phyloP scores from a whole-genome alignment of 2,329 filamentous ascomycete genomes.

The Cytospora piceicola region DNA sequence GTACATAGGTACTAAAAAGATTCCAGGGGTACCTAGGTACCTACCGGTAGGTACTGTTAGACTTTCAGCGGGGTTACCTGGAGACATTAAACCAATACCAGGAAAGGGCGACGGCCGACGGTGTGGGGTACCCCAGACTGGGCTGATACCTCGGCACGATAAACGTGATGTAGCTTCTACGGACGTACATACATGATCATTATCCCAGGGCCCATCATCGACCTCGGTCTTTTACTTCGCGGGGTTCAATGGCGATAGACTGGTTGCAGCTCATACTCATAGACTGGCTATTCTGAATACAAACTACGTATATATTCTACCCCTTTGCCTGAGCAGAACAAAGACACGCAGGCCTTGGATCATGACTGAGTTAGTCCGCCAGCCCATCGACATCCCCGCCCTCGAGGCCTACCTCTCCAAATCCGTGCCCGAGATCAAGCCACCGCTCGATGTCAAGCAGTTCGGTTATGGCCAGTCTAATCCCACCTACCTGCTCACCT shows the following conservation, averaged over 20 bases:
- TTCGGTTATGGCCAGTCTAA: constrained; percentile 98
- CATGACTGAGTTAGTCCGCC: constrained; percentile 87
- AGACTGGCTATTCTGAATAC: not conserved
- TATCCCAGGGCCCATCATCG: too few relatives aligned
- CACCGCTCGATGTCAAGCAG: constrained; percentile 87
- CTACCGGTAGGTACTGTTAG: too few relatives aligned
- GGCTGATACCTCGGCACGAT: not conserved
- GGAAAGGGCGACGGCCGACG: too few relatives aligned
- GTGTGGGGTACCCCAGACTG: not conserved
- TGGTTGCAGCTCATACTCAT: too few relatives aligned
- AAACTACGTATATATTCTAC: not conserved
- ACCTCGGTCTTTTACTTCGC: not conserved
- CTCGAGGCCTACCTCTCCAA: constrained; percentile 77
- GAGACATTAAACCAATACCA: too few relatives aligned
- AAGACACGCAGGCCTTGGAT: too few relatives aligned
- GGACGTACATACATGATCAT: too few relatives aligned
- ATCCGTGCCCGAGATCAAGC: constrained; percentile 81
- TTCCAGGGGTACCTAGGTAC: too few relatives aligned
- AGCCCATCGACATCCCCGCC: constrained; percentile 82
- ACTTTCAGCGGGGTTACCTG: too few relatives aligned
- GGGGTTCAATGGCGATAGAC: too few relatives aligned
- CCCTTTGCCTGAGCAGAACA: not conserved
- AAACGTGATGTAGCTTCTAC: too few relatives aligned
- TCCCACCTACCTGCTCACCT: constrained; percentile 90
- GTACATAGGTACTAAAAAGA: too few relatives aligned